Conservation (phyloP, 495 filamentous ascomycete species). For the Ascobolus immersus region DNA sequence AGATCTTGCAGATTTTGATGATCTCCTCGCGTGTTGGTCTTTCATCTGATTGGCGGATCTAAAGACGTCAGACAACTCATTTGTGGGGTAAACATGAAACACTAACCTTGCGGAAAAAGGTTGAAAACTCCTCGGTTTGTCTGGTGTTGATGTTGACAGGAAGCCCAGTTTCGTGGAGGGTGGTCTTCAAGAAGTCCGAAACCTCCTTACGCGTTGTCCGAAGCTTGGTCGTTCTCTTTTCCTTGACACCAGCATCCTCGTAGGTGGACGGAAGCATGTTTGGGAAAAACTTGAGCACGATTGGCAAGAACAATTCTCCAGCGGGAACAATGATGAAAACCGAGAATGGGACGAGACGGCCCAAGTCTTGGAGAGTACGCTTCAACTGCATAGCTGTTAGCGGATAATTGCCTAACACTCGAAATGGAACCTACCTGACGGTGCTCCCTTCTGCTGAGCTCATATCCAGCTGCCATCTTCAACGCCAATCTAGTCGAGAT, state of each 20-base stretch:
- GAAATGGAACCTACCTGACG: constrained; percentile 33
- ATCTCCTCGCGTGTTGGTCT: constrained; percentile 67
- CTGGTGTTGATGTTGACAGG: constrained; percentile 65
- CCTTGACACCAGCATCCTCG: constrained; percentile 70
- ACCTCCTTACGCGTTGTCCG: constrained; percentile 82
- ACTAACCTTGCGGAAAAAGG: constrained; percentile 81
- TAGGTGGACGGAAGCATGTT: constrained; percentile 94
- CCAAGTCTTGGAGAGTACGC: constrained; percentile 80
- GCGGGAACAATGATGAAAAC: constrained; percentile 94
- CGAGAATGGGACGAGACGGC: constrained; percentile 80
- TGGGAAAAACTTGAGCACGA: constrained; percentile 84
- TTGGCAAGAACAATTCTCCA: constrained; percentile 77
- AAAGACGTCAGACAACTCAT: constrained; percentile 1
- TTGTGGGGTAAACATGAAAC: not conserved
- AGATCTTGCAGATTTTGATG: constrained; percentile 98
- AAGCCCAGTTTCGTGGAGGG: constrained; percentile 73
- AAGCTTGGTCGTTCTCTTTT: constrained; percentile 58
- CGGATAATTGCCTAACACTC: not conserved
- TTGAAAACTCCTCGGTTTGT: constrained; percentile 82
- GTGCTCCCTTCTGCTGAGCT: constrained; percentile 79
- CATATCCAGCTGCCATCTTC: constrained; percentile 96
- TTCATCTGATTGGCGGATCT: constrained; percentile 58
- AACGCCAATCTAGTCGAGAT: constrained; percentile 75
- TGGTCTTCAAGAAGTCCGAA: constrained; percentile 68
- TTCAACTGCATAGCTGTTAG: constrained; percentile 30